Evolutionary conservation across 2,329 filamentous ascomycete genomes (phyloP).

Genomic region (Fusarium tuaranense): DNA sequence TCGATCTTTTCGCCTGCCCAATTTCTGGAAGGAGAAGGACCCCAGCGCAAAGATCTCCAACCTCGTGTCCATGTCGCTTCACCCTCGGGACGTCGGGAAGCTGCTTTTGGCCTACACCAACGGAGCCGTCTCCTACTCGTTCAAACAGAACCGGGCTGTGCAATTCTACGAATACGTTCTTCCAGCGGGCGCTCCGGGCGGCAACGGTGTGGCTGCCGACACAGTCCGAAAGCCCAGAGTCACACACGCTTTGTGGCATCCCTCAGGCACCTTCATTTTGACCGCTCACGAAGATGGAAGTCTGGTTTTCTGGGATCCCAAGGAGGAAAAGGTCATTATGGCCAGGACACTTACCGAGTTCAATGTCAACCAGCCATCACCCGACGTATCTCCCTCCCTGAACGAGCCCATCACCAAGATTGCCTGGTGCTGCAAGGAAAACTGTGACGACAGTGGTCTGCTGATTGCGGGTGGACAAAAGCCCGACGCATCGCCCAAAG

Average conservation of each 20-base stretch:
- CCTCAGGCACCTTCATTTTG: slow-evolving; percentile 88
- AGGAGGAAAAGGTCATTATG: slow-evolving; percentile 85
- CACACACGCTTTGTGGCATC: slow-evolving; percentile 92
- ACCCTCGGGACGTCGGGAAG: slow-evolving; percentile 92
- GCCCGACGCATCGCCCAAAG: slow-evolving; percentile 75
- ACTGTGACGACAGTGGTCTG: slow-evolving; percentile 92
- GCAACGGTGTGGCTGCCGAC: slow-evolving; percentile 74
- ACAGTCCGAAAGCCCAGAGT: slow-evolving; percentile 77
- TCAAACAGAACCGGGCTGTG: slow-evolving; percentile 86
- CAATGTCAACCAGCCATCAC: slow-evolving; percentile 76
- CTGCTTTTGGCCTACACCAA: slow-evolving; percentile 91
- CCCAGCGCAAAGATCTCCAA: slow-evolving; percentile 70
- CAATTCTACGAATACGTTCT: slow-evolving; percentile 88
- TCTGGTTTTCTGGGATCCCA: slow-evolving; percentile 93
- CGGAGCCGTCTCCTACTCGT: slow-evolving; percentile 90
- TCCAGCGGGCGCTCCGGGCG: slow-evolving; percentile 84
- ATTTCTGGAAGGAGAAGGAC: slow-evolving; percentile 84
- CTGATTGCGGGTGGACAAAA: slow-evolving; percentile 85
- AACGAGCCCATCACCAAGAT: slow-evolving; percentile 83
- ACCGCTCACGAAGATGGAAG: slow-evolving; percentile 92
- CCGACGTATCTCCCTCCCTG: slow-evolving; percentile 63
- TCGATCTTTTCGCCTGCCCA: slow-evolving; percentile 83
- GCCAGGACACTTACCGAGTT: slow-evolving; percentile 83
- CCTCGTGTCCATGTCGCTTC: slow-evolving; percentile 83
- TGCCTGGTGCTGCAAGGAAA: slow-evolving; percentile 93